phyloP scores from a whole-genome alignment of 345 rosid genomes.

The Cardiospermum halicacabum region DNA sequence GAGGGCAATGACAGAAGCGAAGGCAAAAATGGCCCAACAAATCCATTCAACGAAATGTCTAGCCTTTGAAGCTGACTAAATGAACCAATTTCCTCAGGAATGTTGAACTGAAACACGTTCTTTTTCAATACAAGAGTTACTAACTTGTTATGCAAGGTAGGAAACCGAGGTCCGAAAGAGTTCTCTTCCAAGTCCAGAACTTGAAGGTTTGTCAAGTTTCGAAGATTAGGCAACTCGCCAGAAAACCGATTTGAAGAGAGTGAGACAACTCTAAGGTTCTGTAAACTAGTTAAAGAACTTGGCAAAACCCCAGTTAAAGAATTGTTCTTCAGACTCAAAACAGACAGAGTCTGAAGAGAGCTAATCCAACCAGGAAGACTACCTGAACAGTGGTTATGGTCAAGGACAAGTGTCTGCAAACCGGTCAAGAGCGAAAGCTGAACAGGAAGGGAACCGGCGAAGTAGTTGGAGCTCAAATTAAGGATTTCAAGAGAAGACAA shows the following conservation, averaged over 20 bases:
- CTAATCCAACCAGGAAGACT: slow-evolving; percentile 36
- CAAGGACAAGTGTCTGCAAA: slow-evolving; percentile 53
- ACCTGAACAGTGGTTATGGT: slow-evolving; percentile 43
- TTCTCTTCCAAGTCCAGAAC: slow-evolving; percentile 51
- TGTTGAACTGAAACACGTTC: slow-evolving; percentile 42
- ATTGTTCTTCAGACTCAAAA: slow-evolving; percentile 54
- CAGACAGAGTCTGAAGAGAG: slow-evolving; percentile 37
- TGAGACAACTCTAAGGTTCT: slow-evolving; percentile 35
- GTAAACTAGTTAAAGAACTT: slow-evolving; percentile 24
- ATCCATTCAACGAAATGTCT: slow-evolving; percentile 52
- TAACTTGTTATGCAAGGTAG: slow-evolving; percentile 33
- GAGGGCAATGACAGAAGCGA: slow-evolving; percentile 47
- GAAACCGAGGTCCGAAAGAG: slow-evolving; percentile 47
- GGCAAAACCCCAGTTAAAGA: slow-evolving; percentile 46
- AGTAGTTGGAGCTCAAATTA: slow-evolving; percentile 47
- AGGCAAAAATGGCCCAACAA: slow-evolving; percentile 48
- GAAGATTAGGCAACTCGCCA: slow-evolving; percentile 54
- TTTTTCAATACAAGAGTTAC: slow-evolving; percentile 36
- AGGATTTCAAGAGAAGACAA: slow-evolving; percentile 53
- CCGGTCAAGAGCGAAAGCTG: slow-evolving; percentile 34
- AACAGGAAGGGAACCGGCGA: slow-evolving; percentile 39
- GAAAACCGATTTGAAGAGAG: slow-evolving; percentile 38
- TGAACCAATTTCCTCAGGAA: slow-evolving; percentile 34
- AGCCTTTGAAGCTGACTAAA: slow-evolving; percentile 49
- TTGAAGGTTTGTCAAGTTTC: slow-evolving; percentile 46